Evolutionary conservation across 2,329 filamentous ascomycete genomes (phyloP).

Genomic region (Paecilomyces fulvus): DNA sequence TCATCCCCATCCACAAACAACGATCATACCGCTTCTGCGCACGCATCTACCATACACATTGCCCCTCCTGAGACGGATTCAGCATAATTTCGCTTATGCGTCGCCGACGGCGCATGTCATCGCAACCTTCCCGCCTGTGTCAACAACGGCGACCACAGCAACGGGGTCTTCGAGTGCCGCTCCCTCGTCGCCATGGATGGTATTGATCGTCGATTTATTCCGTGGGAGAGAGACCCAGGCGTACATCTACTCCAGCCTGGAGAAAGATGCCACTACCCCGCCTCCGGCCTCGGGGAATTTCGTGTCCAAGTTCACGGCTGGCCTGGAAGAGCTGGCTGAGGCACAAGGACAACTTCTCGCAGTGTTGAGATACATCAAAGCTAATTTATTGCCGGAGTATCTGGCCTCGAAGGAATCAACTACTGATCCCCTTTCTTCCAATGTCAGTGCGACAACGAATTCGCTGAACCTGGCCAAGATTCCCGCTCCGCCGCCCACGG

Average conservation of each 20-base stretch:
- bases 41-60: conserved; percentile 29
- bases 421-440: background rate
- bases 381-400: conserved; percentile 18
- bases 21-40: conserved; percentile 20
- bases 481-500: conserved; percentile 16
- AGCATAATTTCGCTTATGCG: conserved; percentile 25
- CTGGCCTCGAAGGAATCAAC: conserved; percentile 9
- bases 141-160: conserved; percentile 1
- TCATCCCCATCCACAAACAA: conserved; percentile 4
- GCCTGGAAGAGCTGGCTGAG: conserved; percentile 5
- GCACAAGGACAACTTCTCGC: conserved; percentile 20
- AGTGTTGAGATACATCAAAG: conserved; percentile 18
- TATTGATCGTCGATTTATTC: conserved; percentile 32
- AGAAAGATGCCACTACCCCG: conserved; percentile 12
- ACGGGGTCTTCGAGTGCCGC: background rate
- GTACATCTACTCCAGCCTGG: conserved; percentile 33
- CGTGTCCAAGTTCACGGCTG: conserved; percentile 9
- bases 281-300: background rate
- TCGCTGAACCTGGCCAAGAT: conserved; percentile 7
- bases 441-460: background rate
- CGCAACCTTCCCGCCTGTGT: conserved; percentile 21
- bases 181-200: conserved; percentile 26
- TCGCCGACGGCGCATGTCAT: conserved; percentile 25
- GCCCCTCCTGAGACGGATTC: conserved; percentile 30
- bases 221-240: conserved; percentile 33